Conservation (phyloP, 208 protist species). For the Wallacemonas collosoma region DNA sequence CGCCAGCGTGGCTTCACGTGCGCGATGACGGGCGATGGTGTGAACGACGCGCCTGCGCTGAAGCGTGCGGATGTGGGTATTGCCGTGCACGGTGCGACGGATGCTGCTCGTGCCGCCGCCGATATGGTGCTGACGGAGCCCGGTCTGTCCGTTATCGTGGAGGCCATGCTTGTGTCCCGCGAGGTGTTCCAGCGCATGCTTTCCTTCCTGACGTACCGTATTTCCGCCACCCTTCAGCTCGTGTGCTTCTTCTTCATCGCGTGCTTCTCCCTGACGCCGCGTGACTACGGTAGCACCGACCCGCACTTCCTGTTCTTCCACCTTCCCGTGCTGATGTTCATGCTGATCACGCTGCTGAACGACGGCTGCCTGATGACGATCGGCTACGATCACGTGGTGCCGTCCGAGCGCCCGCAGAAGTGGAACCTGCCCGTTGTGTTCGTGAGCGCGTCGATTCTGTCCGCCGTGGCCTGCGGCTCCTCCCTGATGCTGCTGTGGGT, state of each 20-base stretch:
- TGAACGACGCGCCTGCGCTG: slow-evolving; percentile 96
- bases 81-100: slow-evolving; percentile 94
- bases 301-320: slow-evolving; percentile 80
- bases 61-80: slow-evolving; percentile 97
- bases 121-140: slow-evolving; percentile 95
- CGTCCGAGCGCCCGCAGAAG: slow-evolving; percentile 54
- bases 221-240: slow-evolving; percentile 79
- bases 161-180: slow-evolving; percentile 91
- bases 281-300: slow-evolving; percentile 65
- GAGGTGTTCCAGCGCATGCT: slow-evolving; percentile 97
- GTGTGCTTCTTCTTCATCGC: slow-evolving; percentile 88
- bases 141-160: slow-evolving; percentile 93
- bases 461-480: slow-evolving; percentile 61
- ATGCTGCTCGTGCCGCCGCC: slow-evolving; percentile 90
- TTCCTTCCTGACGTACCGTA: slow-evolving; percentile 83
- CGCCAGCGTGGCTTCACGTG: slow-evolving; percentile 88
- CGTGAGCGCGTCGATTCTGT: slow-evolving; percentile 55
- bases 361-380: slow-evolving; percentile 80
- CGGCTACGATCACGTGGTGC: slow-evolving; percentile 65
- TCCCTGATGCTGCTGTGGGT: slow-evolving; percentile 72
- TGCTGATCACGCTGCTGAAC: slow-evolving; percentile 91
- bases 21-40: slow-evolving; percentile 98
- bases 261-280: slow-evolving; percentile 70
- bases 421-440: slow-evolving; percentile 77
- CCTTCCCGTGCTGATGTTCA: slow-evolving; percentile 90